Percentiles rank a stretch among this genome's conserved stretches.
Evolutionary conservation across 1,139 yeast genomes (phyloP).

Genomic region (Nakaseomyces nivariensis): DNA sequence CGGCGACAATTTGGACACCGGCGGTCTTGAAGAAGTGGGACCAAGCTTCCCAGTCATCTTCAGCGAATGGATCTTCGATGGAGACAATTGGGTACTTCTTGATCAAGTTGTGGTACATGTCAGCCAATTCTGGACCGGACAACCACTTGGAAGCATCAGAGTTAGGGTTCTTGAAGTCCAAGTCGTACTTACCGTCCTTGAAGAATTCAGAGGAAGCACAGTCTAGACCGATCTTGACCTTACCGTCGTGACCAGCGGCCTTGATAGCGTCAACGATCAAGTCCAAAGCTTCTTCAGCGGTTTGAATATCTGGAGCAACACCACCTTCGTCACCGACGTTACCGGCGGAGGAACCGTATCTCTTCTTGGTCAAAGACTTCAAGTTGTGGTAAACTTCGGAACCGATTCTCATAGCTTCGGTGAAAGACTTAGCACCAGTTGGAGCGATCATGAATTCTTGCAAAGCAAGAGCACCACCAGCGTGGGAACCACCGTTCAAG

Average conservation of each 20-base stretch:
- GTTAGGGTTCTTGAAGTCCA: constrained; percentile 93
- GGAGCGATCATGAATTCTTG: constrained; percentile 99
- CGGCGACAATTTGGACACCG: constrained; percentile 84
- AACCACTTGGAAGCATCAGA: constrained; percentile 85
- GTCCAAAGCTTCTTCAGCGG: constrained; percentile 93
- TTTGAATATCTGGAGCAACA: constrained; percentile 91
- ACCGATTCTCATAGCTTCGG: constrained; percentile 92
- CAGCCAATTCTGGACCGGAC: constrained; percentile 76
- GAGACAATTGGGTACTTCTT: constrained; percentile 93
- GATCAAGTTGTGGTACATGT: constrained; percentile 66
- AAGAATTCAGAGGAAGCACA: constrained; percentile 94
- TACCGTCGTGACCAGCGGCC: constrained; percentile 86
- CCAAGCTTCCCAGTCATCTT: constrained; percentile 99
- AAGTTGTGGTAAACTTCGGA: constrained; percentile 93
- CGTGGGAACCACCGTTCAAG: constrained; percentile 97
- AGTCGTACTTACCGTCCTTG: constrained; percentile 91
- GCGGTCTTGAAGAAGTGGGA: constrained; percentile 67
- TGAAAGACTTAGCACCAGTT: constrained; percentile 72
- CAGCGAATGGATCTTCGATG: constrained; percentile 96
- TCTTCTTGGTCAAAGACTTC: constrained; percentile 81
- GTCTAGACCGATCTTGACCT: constrained; percentile 83
- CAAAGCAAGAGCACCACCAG: constrained; percentile 97
- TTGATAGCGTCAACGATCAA: constrained; percentile 80
- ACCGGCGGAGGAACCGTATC: constrained; percentile 94
- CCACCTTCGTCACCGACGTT: constrained; percentile 99